Base-by-base conservation (phyloP, 192 early-diverging fungal species). In the Backusella circina region DNA sequence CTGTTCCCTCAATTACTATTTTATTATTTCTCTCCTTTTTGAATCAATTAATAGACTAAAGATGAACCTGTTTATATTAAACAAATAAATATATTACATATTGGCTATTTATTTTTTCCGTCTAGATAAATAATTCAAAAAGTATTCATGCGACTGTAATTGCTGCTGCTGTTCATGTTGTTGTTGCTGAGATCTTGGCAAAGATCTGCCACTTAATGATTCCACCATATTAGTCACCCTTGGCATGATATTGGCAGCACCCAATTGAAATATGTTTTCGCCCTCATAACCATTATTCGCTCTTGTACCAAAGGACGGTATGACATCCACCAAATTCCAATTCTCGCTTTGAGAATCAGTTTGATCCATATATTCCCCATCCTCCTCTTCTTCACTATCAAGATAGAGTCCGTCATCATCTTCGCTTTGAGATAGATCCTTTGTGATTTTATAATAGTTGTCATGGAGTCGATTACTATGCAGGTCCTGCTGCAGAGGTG, bases 251-350 rank as follows among this genome's bases (percentile, higher is more conserved):
- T 50, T 69, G 1, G 75, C 54, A 3, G 54, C 79, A 0, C 75
- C 75, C 2, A 76, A 16, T 23, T 80, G 75, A 51, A 80, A 80
- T 16, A 77, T 39, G 23, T 65, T 68, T 23, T 80, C 79, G 0
- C 71, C 71, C 7, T 75, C 73, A 16, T 75, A 33, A 26, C 73
- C 65, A 36, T 76, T 50, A 26, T 70, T 51, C 13, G 54, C 54
- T 26, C 54, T 12, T 16, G 65, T 47, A 8, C 57, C 75, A 68
- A 54, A 76, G 0, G 75, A 66, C n/a, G 79, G 79, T 36, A 76
- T 54, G 18, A 80, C 74, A 73, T 81, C 79, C 3, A 81, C 79
- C 18, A 81, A 30, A 70, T 77, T 81, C 79, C 79, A 81, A 21
- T 77, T 73, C 61, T 81, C 79, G 28, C 31, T 68, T 28, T 16